These are phyloP conservation scores for Ascochyta koolunga DNA, from an alignment of 2,329 filamentous ascomycete species.

Conservation along the genomic window DNA sequence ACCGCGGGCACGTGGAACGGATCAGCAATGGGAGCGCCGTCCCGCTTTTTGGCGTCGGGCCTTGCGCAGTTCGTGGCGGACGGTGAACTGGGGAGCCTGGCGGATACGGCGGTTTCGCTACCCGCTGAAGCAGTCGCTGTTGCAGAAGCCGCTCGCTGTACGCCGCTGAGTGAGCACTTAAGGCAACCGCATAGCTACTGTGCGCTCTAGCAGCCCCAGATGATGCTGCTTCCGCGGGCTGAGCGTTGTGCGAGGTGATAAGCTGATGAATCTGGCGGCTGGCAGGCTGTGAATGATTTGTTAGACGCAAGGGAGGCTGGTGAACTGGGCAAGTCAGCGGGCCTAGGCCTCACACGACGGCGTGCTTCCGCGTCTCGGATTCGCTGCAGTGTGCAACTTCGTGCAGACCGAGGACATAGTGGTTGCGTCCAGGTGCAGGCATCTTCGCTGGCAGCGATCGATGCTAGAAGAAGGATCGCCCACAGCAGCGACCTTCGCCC, in stretches of 20 bases:
- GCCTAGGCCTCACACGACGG: conserved; percentile 20
- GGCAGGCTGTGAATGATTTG: conserved; percentile 21
- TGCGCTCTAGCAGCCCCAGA: conserved; percentile 19
- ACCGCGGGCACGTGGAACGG: conserved; percentile 26
- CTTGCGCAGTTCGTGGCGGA: conserved; percentile 13
- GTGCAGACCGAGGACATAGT: conserved; percentile 15
- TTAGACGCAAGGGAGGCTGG: conserved; percentile 16
- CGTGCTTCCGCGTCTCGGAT: conserved; percentile 21
- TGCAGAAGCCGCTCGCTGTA: conserved; percentile 5
- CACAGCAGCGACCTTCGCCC: conserved; percentile 10
- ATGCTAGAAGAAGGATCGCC: conserved; percentile 15
- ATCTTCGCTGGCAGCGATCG: conserved; percentile 30
- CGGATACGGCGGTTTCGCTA: conserved; percentile 20
- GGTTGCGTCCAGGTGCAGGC: conserved; percentile 25
- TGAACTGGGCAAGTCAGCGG: conserved; percentile 26
- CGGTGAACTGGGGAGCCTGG: conserved; percentile 16
- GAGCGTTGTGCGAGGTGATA: conserved; percentile 27
- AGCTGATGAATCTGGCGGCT: conserved; percentile 20
- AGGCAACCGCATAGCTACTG: conserved; percentile 6
- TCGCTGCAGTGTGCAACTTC: conserved; percentile 19
- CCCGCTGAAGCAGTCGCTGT: conserved; percentile 16
- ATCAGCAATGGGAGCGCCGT: conserved; percentile 21
- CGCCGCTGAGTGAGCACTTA: conserved; percentile 21
- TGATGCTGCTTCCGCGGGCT: conserved; percentile 13
- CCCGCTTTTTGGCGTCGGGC: conserved; percentile 20